These are phyloP conservation scores for Cryptococcus deneoformans DNA, from an alignment of 1,284 basidiomycete genomes.

Conservation along the genomic window DNA sequence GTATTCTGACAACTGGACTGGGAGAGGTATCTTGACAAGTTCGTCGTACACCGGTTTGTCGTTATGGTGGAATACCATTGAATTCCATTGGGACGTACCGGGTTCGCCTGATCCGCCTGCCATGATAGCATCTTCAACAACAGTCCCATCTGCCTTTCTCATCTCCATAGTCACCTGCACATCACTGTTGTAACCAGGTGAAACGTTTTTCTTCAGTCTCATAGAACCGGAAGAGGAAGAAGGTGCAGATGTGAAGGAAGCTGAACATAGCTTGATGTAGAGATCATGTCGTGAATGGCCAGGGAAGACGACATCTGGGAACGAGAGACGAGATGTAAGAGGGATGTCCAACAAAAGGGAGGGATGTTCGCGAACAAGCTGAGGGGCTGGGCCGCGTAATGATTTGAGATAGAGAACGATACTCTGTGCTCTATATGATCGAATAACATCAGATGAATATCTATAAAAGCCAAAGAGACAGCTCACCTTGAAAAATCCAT, in stretches of 20 bases:
- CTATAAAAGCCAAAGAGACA: not conserved
- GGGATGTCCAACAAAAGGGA: conserved; percentile 80
- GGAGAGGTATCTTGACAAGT: conserved; percentile 81
- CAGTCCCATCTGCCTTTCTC: conserved; percentile 66
- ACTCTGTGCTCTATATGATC: conserved; percentile 66
- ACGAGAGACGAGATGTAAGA: conserved; percentile 83
- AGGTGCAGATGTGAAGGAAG: conserved; percentile 64
- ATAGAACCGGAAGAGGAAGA: conserved; percentile 47
- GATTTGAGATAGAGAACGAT: conserved; percentile 86
- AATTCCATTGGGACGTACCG: conserved; percentile 74
- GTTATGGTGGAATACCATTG: conserved; percentile 82
- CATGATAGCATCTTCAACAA: conserved; percentile 68
- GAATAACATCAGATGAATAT: not conserved
- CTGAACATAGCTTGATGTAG: conserved; percentile 91
- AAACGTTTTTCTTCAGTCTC: conserved; percentile 38
- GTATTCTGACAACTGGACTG: conserved; percentile 63
- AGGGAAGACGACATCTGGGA: conserved; percentile 94
- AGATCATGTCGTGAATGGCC: conserved; percentile 90
- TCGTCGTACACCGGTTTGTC: conserved; percentile 89
- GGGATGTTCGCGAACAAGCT: conserved; percentile 78
- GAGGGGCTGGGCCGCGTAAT: conserved; percentile 75
- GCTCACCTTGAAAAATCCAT: conserved; percentile 75
- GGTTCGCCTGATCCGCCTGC: conserved; percentile 84
- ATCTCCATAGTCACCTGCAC: conserved; percentile 90
- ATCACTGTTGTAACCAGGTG: conserved; percentile 52